A percentile compares a stretch with the other conserved stretches of the same genome.
Evolutionary conservation across 805 yeast species (phyloP).

Genomic region (Barnettozyma populi): DNA sequence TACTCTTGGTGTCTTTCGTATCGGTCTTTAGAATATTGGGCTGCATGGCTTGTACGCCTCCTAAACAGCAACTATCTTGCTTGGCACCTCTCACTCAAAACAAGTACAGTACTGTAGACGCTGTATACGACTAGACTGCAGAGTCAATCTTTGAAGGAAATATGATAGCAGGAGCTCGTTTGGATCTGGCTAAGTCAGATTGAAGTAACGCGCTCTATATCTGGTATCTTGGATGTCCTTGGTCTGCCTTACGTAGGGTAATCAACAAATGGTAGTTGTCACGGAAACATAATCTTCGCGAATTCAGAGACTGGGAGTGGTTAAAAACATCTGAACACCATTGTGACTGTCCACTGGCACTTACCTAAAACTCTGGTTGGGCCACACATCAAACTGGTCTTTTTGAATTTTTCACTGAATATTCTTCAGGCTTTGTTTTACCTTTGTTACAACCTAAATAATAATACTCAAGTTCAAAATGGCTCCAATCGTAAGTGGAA

Average conservation of each 20-base stretch:
- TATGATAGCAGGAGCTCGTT: not conserved
- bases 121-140: not conserved
- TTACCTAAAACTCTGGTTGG: not conserved
- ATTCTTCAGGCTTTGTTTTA: not conserved
- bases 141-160: not conserved
- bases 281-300: not conserved
- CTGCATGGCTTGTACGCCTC: not conserved
- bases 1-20: not conserved
- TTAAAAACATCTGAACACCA: not conserved
- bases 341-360: not conserved
- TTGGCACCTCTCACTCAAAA: not conserved
- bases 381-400: not conserved
- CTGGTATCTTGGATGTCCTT: too few relatives aligned
- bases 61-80: not conserved
- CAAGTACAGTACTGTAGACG: too few relatives aligned
- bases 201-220: too few relatives aligned
- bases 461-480: constrained; percentile 34
- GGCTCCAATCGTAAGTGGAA: constrained; percentile 89
- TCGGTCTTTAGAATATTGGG: not conserved
- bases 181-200: not conserved
- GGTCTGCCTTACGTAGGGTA: not conserved
- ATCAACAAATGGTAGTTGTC: not conserved
- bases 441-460: too few relatives aligned
- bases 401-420: not conserved
- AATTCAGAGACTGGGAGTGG: not conserved